These are phyloP conservation scores for Nothophoma quercina DNA, from an alignment of 2,329 filamentous ascomycete species.

Conservation along the genomic window DNA sequence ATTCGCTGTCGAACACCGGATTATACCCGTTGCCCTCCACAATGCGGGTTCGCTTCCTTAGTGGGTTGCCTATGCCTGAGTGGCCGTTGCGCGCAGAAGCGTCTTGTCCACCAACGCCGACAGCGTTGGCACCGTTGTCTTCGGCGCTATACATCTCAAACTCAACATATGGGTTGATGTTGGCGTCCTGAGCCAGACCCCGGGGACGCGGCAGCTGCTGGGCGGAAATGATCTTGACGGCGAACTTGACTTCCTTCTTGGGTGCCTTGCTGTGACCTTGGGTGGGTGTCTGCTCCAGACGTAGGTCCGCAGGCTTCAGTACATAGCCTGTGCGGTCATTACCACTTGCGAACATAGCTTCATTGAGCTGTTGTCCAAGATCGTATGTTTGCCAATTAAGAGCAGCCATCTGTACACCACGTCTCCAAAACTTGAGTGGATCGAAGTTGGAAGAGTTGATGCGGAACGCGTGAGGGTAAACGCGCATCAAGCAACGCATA, in stretches of 20 bases:
- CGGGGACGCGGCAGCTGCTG: constrained; percentile 90
- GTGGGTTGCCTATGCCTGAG: constrained; percentile 73
- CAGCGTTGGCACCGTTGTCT: constrained; percentile 81
- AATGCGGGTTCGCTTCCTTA: constrained; percentile 80
- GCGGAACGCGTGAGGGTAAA: constrained; percentile 86
- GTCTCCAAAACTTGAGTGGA: constrained; percentile 90
- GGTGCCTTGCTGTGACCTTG: constrained; percentile 71
- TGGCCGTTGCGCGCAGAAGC: constrained; percentile 69
- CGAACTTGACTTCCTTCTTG: constrained; percentile 83
- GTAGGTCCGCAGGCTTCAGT: constrained; percentile 86
- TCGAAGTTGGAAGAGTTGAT: constrained; percentile 93
- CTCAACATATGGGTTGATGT: constrained; percentile 91
- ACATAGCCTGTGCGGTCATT: constrained; percentile 90
- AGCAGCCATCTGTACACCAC: constrained; percentile 96
- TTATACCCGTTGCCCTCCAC: constrained; percentile 92
- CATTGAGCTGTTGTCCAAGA: constrained; percentile 92
- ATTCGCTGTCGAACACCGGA: constrained; percentile 81
- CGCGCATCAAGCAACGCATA: constrained; percentile 82
- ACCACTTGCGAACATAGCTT: constrained; percentile 95
- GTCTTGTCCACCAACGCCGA: constrained; percentile 71
- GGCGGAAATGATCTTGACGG: constrained; percentile 88
- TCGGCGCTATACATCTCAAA: constrained; percentile 95
- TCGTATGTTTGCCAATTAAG: constrained; percentile 99
- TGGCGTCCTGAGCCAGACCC: constrained; percentile 73
- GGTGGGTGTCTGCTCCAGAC: constrained; percentile 51